Evolutionary conservation across 495 filamentous ascomycete genomes (phyloP).

Genomic region (Aspergillus bertholletiae): DNA sequence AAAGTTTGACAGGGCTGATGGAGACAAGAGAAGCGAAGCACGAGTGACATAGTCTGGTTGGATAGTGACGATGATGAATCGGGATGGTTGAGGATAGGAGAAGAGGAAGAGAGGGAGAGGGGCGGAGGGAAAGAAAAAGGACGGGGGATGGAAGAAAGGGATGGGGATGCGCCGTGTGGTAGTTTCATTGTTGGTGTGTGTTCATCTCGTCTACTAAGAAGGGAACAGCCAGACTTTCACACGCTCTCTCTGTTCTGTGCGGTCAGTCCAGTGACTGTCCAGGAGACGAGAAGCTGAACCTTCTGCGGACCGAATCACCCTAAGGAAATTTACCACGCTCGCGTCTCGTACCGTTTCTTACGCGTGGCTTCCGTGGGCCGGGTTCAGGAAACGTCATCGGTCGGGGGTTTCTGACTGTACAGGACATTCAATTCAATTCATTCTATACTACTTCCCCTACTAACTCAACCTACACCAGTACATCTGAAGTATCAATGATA

Average conservation of each 20-base stretch:
- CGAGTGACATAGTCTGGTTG: constrained; percentile 28
- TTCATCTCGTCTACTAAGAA: constrained; percentile 20
- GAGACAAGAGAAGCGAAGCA: constrained; percentile 17
- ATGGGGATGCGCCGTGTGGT: constrained; percentile 23
- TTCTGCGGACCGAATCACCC: not conserved
- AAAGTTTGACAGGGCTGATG: constrained; percentile 20
- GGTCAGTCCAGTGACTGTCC: constrained; percentile 11
- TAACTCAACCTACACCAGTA: too few relatives aligned
- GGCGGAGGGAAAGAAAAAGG: constrained; percentile 17
- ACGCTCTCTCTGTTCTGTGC: constrained; percentile 7
- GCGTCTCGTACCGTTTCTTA: not conserved
- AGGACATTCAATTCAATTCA: too few relatives aligned
- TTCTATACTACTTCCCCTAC: too few relatives aligned
- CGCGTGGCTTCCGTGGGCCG: not conserved
- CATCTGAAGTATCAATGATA: too few relatives aligned
- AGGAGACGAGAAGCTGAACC: constrained; percentile 14
- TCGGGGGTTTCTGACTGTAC: not conserved
- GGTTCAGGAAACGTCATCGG: not conserved
- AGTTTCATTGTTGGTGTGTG: constrained; percentile 30
- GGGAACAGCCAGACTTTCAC: constrained; percentile 21
- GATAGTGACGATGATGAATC: constrained; percentile 15
- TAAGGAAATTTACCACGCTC: not conserved
- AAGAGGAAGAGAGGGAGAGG: constrained; percentile 15
- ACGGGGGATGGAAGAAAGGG: constrained; percentile 25
- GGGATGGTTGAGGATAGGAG: constrained; percentile 10